Evolutionary conservation across 2,329 filamentous ascomycete species (phyloP), one percentile per base, ranked within the genome.

Genomic region (Xylaria sp.): DNA sequence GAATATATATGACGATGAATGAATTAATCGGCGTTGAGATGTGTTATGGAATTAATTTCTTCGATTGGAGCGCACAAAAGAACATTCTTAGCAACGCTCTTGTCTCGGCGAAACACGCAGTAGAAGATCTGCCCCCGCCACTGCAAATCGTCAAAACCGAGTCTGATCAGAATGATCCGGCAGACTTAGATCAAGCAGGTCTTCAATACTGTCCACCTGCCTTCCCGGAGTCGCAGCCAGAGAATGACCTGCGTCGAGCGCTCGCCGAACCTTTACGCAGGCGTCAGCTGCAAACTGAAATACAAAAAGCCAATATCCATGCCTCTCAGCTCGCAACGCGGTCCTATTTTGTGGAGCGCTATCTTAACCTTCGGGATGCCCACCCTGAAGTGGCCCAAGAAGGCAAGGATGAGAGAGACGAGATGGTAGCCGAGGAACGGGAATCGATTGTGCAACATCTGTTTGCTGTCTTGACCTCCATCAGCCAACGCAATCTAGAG

Each of bases 251-350:
- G 18, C 84, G 86, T 51, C 84, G 83, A 48, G 79, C 83, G 8
- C 82, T 88, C 67, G 83, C 84, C 63, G 79, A 82, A 23, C 84
- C 86, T 1, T 78, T 81, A 31, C 82, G 84, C 2, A 85, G 88
- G 2, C 84, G 88, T 1, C 83, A 86, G 64, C 79, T 94, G 4
- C 93, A 96, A 77, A 94, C 91, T 73, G 94, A 97, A 80, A 96
- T 97, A 36, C 94, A 97, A 78, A 97, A 97, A 78, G 92, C 93
- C 7, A 97, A 97, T 78, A 92, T 97, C 48, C 94, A 95, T 77
- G 89, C 91, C 1, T 95, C 91, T 6, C 91, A 94, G 75, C 84
- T 97, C 10, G 90, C 91, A 2, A 97, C 93, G 0, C 87, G 94
- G 28, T 95, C 92, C 0, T 94, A 94, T 78, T 89, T 95, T 66